Evolutionary conservation across 345 rosid genomes (phyloP).

Genomic region (Eutrema japonicum): DNA sequence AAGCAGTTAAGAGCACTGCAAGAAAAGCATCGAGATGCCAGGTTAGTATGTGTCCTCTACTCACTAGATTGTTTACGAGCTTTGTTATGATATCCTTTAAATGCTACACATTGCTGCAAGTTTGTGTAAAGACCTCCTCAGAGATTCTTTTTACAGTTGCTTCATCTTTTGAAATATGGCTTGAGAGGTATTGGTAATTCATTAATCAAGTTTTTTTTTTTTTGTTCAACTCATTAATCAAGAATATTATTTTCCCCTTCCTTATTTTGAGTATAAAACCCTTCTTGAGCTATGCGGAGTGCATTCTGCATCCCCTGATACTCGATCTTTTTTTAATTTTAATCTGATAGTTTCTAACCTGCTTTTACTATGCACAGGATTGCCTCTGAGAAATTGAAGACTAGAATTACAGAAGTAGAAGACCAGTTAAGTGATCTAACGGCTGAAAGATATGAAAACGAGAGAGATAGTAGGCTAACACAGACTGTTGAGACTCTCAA

Average conservation of each 20-base stretch:
- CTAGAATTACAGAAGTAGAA: constrained; percentile 75
- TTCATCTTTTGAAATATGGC: constrained; percentile 29
- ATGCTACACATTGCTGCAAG: constrained; percentile 23
- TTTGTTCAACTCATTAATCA: too few species aligned
- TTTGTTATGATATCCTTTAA: constrained; percentile 9
- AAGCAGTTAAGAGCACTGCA: constrained; percentile 73
- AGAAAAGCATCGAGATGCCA: constrained; percentile 75
- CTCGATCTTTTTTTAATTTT: not conserved
- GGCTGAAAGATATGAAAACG: constrained; percentile 91
- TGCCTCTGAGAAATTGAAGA: constrained; percentile 73
- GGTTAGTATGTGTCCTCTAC: constrained; percentile 52
- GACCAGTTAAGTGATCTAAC: constrained; percentile 84
- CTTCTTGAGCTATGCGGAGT: constrained; percentile 24
- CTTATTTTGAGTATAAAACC: constrained; percentile 1
- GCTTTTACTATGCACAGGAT: constrained; percentile 52
- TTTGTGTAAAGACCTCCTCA: not conserved
- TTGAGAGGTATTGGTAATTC: constrained; percentile 24
- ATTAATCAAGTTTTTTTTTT: not conserved
- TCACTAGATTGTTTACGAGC: constrained; percentile 25
- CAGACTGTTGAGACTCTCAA: constrained; percentile 92
- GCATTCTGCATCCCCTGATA: constrained; percentile 22
- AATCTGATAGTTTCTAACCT: constrained; percentile 18
- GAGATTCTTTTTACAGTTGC: constrained; percentile 25
- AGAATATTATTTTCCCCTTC: not conserved
- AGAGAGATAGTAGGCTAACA: constrained; percentile 86